Percentiles rank a stretch among this genome's conserved stretches.
Conservation (phyloP, 1,284 basidiomycete genomes). For the Omphalotus olearius region DNA sequence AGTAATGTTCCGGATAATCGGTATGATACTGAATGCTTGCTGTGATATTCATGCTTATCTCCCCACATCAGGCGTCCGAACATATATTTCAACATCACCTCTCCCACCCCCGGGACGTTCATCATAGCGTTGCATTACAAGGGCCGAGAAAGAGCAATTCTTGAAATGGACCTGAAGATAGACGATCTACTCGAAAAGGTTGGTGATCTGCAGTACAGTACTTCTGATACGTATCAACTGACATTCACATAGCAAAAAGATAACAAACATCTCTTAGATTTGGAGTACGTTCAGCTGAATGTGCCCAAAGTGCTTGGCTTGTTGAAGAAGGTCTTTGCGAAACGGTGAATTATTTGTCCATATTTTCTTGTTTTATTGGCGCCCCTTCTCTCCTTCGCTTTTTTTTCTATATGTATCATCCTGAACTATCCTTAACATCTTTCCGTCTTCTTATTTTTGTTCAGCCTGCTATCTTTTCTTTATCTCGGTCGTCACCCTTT, state of each 20-base stretch:
- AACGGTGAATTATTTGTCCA: slow-evolving; percentile 49
- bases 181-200: slow-evolving; percentile 98
- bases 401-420: slow-evolving; percentile 14
- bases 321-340: slow-evolving; percentile 88
- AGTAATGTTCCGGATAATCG: slow-evolving; percentile 98
- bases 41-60: background rate
- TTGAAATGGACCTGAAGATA: slow-evolving; percentile 99
- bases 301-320: slow-evolving; percentile 92
- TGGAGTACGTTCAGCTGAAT: slow-evolving; percentile 97
- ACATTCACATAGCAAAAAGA: slow-evolving; percentile 83
- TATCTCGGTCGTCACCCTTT: slow-evolving; percentile 15
- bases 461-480: slow-evolving; percentile 18
- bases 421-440: slow-evolving; percentile 13
- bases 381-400: slow-evolving; percentile 13
- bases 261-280: slow-evolving; percentile 90
- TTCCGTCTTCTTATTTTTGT: slow-evolving; percentile 18
- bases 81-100: slow-evolving; percentile 98
- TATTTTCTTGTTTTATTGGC: slow-evolving; percentile 16
- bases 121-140: slow-evolving; percentile 99
- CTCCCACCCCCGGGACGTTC: slow-evolving; percentile 96
- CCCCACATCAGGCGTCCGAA: slow-evolving; percentile 73
- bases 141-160: slow-evolving; percentile 97
- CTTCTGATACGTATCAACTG: slow-evolving; percentile 7
- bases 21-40: slow-evolving; percentile 40
- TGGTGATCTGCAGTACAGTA: slow-evolving; percentile 18